Evolutionary conservation across 495 filamentous ascomycete genomes (phyloP).

Genomic region (Wilcoxina mikolae): DNA sequence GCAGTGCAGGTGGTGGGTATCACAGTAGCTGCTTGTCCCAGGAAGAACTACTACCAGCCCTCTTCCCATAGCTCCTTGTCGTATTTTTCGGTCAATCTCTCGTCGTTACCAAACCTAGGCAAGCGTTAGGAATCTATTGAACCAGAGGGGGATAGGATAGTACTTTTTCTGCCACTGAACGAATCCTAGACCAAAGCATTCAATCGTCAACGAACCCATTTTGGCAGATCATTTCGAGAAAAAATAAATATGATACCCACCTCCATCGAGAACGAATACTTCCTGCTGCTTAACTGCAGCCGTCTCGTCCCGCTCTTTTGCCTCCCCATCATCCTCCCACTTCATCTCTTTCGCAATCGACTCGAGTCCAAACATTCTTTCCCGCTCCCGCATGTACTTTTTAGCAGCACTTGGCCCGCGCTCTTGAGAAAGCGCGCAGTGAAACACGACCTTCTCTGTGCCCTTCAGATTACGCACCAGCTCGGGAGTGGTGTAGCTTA

Average conservation of each 20-base stretch:
- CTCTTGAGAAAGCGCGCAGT: constrained; percentile 88
- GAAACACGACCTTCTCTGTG: constrained; percentile 78
- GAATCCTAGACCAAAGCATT: too few relatives aligned
- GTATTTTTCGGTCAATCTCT: constrained; percentile 70
- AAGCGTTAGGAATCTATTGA: background rate
- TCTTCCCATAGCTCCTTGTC: constrained; percentile 73
- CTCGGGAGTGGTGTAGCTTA: constrained; percentile 65
- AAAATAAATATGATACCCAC: too few relatives aligned
- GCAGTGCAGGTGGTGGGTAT: too few relatives aligned
- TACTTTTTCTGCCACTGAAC: constrained; percentile 82
- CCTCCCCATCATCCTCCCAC: constrained; percentile 13
- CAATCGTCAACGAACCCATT: too few relatives aligned
- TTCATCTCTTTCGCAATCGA: background rate
- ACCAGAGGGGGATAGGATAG: constrained; percentile 11
- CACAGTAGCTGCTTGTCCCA: too few relatives aligned
- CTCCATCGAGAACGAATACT: constrained; percentile 68
- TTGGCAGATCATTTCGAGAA: too few relatives aligned
- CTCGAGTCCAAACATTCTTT: constrained; percentile 29
- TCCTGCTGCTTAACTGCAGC: constrained; percentile 40
- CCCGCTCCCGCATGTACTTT: constrained; percentile 50
- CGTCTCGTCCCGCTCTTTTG: constrained; percentile 26
- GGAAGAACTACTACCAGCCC: constrained; percentile 37
- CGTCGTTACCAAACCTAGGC: constrained; percentile 50
- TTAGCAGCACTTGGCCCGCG: constrained; percentile 59
- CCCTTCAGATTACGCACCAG: constrained; percentile 63